Conservation (phyloP, 164 flowering plant genomes). For the Litsea cubeba region DNA sequence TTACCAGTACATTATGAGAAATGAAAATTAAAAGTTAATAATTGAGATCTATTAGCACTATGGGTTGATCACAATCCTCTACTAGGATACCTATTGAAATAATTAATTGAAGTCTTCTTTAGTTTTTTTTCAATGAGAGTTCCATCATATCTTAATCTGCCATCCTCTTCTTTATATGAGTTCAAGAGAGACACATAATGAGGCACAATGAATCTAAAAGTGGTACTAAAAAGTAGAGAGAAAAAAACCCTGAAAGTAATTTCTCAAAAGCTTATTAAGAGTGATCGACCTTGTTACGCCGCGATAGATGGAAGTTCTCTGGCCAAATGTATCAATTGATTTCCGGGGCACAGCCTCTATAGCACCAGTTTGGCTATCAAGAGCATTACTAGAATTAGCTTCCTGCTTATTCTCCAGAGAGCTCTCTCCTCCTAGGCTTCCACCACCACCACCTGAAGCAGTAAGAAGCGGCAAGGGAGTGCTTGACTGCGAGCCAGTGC, state of each 20-base stretch:
- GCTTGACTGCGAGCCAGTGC: conserved; percentile 51
- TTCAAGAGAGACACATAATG: no score
- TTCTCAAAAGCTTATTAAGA: background rate
- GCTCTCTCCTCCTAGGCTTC: conserved; percentile 24
- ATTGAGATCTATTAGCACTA: no score
- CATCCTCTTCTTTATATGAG: no score
- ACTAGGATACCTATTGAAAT: no score
- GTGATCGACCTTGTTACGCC: conserved; percentile 93
- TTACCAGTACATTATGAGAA: no score
- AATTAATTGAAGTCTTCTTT: no score
- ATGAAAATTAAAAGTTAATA: no score
- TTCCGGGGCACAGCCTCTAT: conserved; percentile 65
- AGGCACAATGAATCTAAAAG: background rate
- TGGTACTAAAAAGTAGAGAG: background rate
- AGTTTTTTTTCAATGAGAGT: no score
- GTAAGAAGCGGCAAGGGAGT: conserved; percentile 31
- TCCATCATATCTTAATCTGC: no score
- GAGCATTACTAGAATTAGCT: background rate
- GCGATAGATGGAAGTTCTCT: conserved; percentile 90
- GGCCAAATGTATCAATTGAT: conserved; percentile 87
- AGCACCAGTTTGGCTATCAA: conserved; percentile 41
- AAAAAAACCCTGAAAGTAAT: background rate
- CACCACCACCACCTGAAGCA: conserved; percentile 25
- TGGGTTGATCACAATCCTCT: no score
- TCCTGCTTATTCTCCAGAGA: conserved; percentile 36